Evolutionary conservation across 345 rosid genomes (phyloP).

Genomic region (Salix exigua): DNA sequence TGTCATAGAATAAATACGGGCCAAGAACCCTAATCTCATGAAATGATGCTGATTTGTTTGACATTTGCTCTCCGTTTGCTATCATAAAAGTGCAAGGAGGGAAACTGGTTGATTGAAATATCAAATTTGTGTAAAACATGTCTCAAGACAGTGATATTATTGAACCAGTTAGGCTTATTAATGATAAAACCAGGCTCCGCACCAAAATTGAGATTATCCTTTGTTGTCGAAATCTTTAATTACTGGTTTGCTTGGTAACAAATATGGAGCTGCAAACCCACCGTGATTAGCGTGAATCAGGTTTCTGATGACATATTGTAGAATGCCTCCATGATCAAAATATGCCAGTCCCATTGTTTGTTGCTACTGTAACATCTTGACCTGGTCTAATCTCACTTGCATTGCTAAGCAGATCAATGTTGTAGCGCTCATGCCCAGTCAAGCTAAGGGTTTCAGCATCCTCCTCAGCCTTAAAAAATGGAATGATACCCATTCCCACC

Average conservation of each 20-base stretch:
- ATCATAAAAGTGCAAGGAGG: too few species aligned
- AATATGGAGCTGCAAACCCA: neutral
- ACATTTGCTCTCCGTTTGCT: too few species aligned
- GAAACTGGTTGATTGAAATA: neutral
- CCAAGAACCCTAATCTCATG: too few species aligned
- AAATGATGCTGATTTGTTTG: too few species aligned
- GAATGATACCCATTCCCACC: constrained; percentile 87
- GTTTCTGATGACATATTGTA: constrained; percentile 60
- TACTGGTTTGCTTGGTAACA: neutral
- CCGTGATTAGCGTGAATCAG: constrained; percentile 28
- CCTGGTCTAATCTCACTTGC: constrained; percentile 74
- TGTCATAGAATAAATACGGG: too few species aligned
- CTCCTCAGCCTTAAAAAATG: constrained; percentile 77
- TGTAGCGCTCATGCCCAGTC: constrained; percentile 77
- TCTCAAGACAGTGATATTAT: neutral
- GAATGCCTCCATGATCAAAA: constrained; percentile 58
- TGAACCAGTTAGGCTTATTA: constrained; percentile 5
- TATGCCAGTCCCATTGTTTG: constrained; percentile 59
- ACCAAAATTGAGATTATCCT: neutral
- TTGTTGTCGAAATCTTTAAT: neutral
- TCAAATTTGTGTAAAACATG: neutral
- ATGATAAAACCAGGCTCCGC: neutral
- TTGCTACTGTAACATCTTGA: constrained; percentile 65
- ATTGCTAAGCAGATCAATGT: constrained; percentile 55
- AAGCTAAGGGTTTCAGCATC: constrained; percentile 73